Base-by-base conservation (phyloP, 441 rosid species). In the Syzygium malaccense region DNA sequence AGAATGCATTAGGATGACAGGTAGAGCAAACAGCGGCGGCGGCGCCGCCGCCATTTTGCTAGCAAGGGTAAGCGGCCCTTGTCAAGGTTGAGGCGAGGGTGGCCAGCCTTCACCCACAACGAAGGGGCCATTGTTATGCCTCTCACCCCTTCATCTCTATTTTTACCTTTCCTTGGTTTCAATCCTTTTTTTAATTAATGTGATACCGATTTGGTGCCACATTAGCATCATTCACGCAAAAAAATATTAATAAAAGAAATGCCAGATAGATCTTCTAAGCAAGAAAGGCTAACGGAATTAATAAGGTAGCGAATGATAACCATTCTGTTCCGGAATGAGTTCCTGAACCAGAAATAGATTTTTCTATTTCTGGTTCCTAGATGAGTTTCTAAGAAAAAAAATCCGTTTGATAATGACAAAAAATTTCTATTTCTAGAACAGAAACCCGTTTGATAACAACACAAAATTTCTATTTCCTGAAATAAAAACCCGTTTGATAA, bases 21-120 rank as follows among this genome's bases (percentile, higher is more conserved):
- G 8, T 9, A n/a, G 10, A n/a, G n/a, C 19, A n/a, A 62, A 33
- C 19, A 19, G n/a, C 4, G 8, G 1, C 18, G 1, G 2, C 1
- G 1, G 0, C 3, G 9, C 17, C 15, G 33, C 33, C 0, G 33
- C 30, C 55, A 4, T 54, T 54, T 49, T 4, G 7, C 1, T 58
- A 0, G 17, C 4, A 60, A 60, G 66, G 66, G 17, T 60, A 14
- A 17, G 66, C 0, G 1, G 26, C 32, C 14, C 17, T 60, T 7
- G 26, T 32, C 30, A 60, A 60, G 32, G 28, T 60, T 28, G 32
- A 28, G 66, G 19, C 8, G 19, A n/a, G 71, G 71, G 19, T 14
- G 20, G 33, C 32, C 33, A n/a, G 33, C 71, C 33, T 62, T 62
- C 8, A 4, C 20, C 20, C 8, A n/a, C 9, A 18, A 14, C 8